phyloP scores from a whole-genome alignment of 345 rosid genomes.

The Aquilaria malaccensis region DNA sequence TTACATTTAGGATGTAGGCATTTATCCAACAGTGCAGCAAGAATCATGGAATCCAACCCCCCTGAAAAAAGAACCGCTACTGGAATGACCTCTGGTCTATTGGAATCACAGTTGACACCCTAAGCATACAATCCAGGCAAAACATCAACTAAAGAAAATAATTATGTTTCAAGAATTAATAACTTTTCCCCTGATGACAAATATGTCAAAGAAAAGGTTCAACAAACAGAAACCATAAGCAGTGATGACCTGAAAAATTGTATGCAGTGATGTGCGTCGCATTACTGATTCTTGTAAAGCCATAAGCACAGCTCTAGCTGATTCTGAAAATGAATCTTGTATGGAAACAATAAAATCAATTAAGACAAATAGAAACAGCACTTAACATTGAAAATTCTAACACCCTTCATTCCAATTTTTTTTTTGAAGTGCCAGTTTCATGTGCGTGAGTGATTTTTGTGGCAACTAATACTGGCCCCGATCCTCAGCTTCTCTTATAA shows the following conservation, averaged over 20 bases:
- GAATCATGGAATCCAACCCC: slow-evolving; percentile 94
- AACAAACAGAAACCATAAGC: no score
- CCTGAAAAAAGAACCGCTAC: slow-evolving; percentile 95
- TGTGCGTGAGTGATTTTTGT: no score
- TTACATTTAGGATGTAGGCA: slow-evolving; percentile 72
- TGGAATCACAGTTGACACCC: slow-evolving; percentile 27
- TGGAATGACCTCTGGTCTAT: slow-evolving; percentile 39
- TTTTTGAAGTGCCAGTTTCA: not conserved
- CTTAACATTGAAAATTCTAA: not conserved
- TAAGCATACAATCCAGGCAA: slow-evolving; percentile 20
- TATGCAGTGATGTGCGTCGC: slow-evolving; percentile 49
- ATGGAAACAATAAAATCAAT: slow-evolving; percentile 12
- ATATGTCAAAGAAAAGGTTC: not conserved
- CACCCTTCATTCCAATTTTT: not conserved
- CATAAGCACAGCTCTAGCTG: slow-evolving; percentile 48
- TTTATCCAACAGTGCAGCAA: slow-evolving; percentile 76
- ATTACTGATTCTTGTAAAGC: slow-evolving; percentile 63
- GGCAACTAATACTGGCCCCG: not conserved
- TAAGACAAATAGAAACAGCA: not conserved
- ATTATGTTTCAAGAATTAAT: not conserved
- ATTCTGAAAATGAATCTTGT: slow-evolving; percentile 25
- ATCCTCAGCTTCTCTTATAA: not conserved
- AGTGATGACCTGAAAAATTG: slow-evolving; percentile 45
- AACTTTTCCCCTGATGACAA: slow-evolving; percentile 1
- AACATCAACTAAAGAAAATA: not conserved